Evolutionary conservation across 495 filamentous ascomycete species (phyloP).

Genomic region (Aspergillus cristatus): DNA sequence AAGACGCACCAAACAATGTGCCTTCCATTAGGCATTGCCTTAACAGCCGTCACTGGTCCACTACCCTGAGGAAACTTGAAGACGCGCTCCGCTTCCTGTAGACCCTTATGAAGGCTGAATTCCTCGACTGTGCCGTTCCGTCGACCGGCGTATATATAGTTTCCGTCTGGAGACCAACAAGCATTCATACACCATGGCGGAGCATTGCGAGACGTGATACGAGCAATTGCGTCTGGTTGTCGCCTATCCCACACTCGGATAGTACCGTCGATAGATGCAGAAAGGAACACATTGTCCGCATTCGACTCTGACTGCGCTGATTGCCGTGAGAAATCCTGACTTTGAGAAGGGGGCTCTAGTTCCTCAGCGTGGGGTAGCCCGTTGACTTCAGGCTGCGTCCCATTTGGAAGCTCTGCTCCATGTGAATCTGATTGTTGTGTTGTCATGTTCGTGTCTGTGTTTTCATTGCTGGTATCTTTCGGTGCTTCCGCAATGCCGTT

Average conservation of each 20-base stretch:
- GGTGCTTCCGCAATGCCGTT: constrained; percentile 12
- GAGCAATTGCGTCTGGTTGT: constrained; percentile 64
- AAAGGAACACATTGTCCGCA: constrained; percentile 67
- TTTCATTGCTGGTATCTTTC: constrained; percentile 4
- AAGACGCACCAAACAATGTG: constrained; percentile 75
- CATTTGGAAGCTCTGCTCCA: constrained; percentile 13
- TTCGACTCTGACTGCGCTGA: constrained; percentile 26
- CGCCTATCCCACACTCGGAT: constrained; percentile 89
- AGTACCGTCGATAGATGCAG: constrained; percentile 78
- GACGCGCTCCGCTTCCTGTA: constrained; percentile 62
- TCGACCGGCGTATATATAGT: constrained; percentile 87
- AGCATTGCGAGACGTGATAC: constrained; percentile 61
- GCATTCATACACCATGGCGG: constrained; percentile 98
- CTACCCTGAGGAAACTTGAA: constrained; percentile 88
- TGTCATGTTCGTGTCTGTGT: constrained; percentile 3
- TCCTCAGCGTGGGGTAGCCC: constrained; percentile 46
- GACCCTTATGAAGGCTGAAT: constrained; percentile 77
- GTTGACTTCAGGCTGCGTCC: constrained; percentile 26
- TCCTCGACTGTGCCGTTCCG: constrained; percentile 94
- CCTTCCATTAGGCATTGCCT: constrained; percentile 85
- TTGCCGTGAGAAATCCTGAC: constrained; percentile 20
- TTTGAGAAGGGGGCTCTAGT: constrained; percentile 20
- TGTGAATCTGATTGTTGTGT: constrained; percentile 9
- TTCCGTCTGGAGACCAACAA: constrained; percentile 95
- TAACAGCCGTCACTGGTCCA: constrained; percentile 76